A percentile compares a stretch with the other conserved stretches of the same genome.
Conservation (phyloP, 2,329 filamentous ascomycete genomes). For the Sphaerulina musiva region DNA sequence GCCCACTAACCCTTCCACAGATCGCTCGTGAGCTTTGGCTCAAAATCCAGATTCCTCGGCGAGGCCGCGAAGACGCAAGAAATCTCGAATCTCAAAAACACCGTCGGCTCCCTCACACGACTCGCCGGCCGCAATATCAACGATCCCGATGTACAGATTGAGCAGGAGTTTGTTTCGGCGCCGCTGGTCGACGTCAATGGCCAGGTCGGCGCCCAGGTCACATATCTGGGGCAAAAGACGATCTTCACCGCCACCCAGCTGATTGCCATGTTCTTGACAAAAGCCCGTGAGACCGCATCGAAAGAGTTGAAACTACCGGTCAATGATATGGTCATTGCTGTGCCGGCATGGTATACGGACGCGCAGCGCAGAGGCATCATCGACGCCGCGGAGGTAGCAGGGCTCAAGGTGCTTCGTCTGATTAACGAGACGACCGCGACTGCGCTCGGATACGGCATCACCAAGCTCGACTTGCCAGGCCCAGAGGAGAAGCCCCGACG, state of each 20-base stretch:
- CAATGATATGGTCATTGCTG: slow-evolving; percentile 86
- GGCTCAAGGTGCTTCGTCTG: slow-evolving; percentile 82
- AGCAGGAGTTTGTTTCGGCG: slow-evolving; percentile 85
- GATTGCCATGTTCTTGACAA: slow-evolving; percentile 89
- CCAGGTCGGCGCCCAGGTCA: slow-evolving; percentile 90
- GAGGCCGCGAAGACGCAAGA: slow-evolving; percentile 97
- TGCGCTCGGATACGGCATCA: slow-evolving; percentile 94
- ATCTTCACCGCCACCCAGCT: slow-evolving; percentile 92
- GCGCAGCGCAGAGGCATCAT: slow-evolving; percentile 81
- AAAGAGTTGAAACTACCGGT: slow-evolving; percentile 86
- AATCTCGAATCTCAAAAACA: slow-evolving; percentile 99
- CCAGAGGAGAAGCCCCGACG: slow-evolving; percentile 87
- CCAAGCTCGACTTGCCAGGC: slow-evolving; percentile 84
- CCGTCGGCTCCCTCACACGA: slow-evolving; percentile 84
- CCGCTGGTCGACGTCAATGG: slow-evolving; percentile 83
- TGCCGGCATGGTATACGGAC: slow-evolving; percentile 96
- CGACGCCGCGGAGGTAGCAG: slow-evolving; percentile 88
- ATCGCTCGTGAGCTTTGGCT: slow-evolving; percentile 88
- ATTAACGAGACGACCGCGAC: slow-evolving; percentile 98
- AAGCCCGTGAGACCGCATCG: slow-evolving; percentile 82
- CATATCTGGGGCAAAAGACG: slow-evolving; percentile 90
- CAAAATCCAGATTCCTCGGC: slow-evolving; percentile 88
- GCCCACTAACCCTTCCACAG: slow-evolving; percentile 43
- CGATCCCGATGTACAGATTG: slow-evolving; percentile 87
- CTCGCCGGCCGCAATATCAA: slow-evolving; percentile 78